These are phyloP conservation scores for Haematococcus sp. DNA, from an alignment of 139 green algal genomes.

Conservation along the genomic window DNA sequence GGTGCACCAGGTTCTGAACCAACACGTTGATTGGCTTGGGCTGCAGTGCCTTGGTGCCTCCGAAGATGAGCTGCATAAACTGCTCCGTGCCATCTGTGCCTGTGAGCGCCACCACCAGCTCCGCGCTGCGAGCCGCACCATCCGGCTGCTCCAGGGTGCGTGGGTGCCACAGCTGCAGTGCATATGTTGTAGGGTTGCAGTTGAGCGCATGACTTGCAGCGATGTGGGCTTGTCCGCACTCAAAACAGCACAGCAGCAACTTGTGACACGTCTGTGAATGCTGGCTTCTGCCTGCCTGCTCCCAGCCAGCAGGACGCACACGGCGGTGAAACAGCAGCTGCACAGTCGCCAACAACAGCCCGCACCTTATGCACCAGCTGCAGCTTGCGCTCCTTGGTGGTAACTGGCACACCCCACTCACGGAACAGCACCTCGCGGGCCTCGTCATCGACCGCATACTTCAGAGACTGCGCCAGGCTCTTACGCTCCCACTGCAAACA, in stretches of 20 bases:
- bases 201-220: no score
- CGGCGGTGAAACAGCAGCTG: no score
- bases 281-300: no score
- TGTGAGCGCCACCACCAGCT: slow-evolving; percentile 42
- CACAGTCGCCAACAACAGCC: no score
- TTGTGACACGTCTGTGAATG: no score
- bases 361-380: slow-evolving; percentile 48
- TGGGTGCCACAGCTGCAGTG: slow-evolving; percentile 33
- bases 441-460: slow-evolving; percentile 34
- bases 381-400: slow-evolving; percentile 58
- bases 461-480: slow-evolving; percentile 44
- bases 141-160: slow-evolving; percentile 1
- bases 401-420: slow-evolving; percentile 33
- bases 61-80: slow-evolving; percentile 57
- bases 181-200: no score
- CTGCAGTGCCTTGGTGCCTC: not conserved
- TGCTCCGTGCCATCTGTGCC: slow-evolving; percentile 39
- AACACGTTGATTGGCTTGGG: not conserved
- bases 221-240: no score
- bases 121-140: slow-evolving; percentile 8
- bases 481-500: slow-evolving; percentile 51
- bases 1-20: slow-evolving; percentile 1
- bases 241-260: no score
- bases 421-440: slow-evolving; percentile 47
- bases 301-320: no score